Percentiles rank a stretch among this genome's conserved stretches.
Evolutionary conservation across 2,329 filamentous ascomycete species (phyloP).

Genomic region (Rosellinia necatrix): DNA sequence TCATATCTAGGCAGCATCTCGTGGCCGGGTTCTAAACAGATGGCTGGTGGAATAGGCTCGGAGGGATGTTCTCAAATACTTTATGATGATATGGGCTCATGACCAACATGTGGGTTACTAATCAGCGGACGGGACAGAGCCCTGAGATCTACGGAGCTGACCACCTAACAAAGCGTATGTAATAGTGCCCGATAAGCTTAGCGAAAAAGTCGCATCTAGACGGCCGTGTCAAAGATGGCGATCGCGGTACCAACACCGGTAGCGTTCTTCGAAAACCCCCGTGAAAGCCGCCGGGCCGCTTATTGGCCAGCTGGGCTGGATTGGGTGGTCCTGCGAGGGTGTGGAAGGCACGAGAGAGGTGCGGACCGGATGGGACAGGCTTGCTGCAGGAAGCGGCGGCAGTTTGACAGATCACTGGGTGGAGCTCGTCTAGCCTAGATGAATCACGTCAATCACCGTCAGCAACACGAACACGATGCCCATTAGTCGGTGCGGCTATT

Average conservation of each 20-base stretch:
- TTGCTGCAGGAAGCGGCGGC: constrained; percentile 13
- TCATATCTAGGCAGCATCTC: not conserved
- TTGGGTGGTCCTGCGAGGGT: not conserved
- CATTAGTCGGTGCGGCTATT: not conserved
- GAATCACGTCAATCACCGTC: constrained; percentile 22
- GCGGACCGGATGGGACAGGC: no score
- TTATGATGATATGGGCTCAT: constrained; percentile 5
- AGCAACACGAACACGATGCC: constrained; percentile 24
- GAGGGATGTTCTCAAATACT: constrained; percentile 5
- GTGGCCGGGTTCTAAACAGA: not conserved
- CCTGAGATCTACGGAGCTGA: constrained; percentile 9
- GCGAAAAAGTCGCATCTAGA: not conserved
- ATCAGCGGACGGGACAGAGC: not conserved
- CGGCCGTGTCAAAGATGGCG: constrained; percentile 4
- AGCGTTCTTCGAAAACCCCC: constrained; percentile 2
- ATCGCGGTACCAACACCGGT: not conserved
- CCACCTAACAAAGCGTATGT: not conserved
- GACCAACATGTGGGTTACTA: constrained; percentile 12
- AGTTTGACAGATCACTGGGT: constrained; percentile 18
- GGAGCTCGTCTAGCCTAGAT: constrained; percentile 11
- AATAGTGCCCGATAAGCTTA: not conserved
- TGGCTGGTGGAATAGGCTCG: not conserved
- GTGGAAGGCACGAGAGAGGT: no score
- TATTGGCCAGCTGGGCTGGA: constrained; percentile 15
- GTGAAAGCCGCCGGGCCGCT: constrained; percentile 17